These are phyloP conservation scores for Claviceps arundinis DNA, from an alignment of 2,329 filamentous ascomycete genomes.

Conservation along the genomic window DNA sequence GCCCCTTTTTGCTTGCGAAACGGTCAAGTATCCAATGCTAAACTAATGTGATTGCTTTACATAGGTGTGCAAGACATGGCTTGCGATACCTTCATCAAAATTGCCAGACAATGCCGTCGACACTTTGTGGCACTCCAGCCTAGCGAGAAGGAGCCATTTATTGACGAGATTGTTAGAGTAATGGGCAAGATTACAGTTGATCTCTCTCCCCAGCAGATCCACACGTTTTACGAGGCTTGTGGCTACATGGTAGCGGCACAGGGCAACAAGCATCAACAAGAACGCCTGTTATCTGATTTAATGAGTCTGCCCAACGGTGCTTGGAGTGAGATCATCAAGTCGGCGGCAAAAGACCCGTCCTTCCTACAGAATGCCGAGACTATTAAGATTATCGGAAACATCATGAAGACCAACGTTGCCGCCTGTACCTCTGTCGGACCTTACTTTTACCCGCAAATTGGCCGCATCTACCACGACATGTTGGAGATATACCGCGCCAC, in stretches of 20 bases:
- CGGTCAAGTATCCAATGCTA: not conserved
- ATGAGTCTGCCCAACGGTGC: conserved; percentile 90
- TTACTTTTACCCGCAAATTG: conserved; percentile 97
- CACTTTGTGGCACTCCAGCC: conserved; percentile 95
- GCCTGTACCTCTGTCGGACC: conserved; percentile 91
- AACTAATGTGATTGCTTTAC: not conserved
- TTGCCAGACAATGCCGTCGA: conserved; percentile 91
- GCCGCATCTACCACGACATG: conserved; percentile 96
- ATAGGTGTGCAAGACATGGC: conserved; percentile 96
- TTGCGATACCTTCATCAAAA: conserved; percentile 99
- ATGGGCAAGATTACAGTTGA: conserved; percentile 94
- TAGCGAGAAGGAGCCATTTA: conserved; percentile 89
- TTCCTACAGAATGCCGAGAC: conserved; percentile 87
- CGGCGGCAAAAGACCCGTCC: conserved; percentile 71
- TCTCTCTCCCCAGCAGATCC: conserved; percentile 88
- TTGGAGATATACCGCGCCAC: conserved; percentile 96
- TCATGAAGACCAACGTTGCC: conserved; percentile 99
- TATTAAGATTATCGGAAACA: conserved; percentile 97
- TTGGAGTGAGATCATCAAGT: conserved; percentile 88
- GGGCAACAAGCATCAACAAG: conserved; percentile 87
- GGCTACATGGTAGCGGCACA: conserved; percentile 99
- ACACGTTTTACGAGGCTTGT: conserved; percentile 98
- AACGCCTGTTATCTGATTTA: conserved; percentile 77
- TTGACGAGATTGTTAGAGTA: conserved; percentile 93
- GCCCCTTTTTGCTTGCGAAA: not conserved